A percentile compares a stretch with the other conserved stretches of the same genome.
Conservation (phyloP, 352 stramenopile genomes). For the Phytophthora pseudosyringae region DNA sequence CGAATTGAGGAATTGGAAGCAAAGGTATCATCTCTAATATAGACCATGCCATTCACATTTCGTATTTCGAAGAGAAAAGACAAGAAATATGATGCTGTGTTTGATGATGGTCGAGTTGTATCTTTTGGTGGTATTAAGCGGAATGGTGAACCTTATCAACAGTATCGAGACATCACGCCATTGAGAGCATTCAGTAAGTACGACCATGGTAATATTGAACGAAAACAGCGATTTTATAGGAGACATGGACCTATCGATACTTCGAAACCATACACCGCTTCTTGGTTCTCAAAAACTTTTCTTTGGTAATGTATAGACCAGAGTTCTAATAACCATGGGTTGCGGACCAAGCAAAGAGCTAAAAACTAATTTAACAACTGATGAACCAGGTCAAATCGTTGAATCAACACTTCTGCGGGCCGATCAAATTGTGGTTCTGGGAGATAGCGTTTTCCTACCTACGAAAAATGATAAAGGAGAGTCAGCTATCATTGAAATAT, state of each 20-base stretch:
- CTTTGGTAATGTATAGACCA: conserved; percentile 19
- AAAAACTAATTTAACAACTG: conserved; percentile 17
- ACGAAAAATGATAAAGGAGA: conserved; percentile 9
- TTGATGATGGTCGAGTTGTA: conserved; percentile 8
- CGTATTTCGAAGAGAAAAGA: conserved; percentile 5
- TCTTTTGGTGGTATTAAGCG: conserved; percentile 7
- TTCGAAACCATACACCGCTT: conserved; percentile 14
- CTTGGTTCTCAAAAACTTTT: conserved; percentile 8
- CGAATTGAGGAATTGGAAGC: conserved; percentile 5
- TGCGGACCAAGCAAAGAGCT: conserved; percentile 21
- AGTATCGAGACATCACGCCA: no score
- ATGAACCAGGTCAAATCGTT: conserved; percentile 12
- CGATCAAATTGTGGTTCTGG: conserved; percentile 12
- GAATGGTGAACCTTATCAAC: no score
- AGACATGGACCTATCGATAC: conserved; percentile 7
- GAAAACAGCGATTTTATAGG: conserved; percentile 1
- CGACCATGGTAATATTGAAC: conserved; percentile 8
- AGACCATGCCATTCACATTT: conserved; percentile 11
- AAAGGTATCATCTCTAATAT: conserved; percentile 14
- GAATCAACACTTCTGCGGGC: conserved; percentile 1
- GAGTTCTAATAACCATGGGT: conserved; percentile 18
- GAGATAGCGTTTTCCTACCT: conserved; percentile 13
- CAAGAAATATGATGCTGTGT: conserved; percentile 10
- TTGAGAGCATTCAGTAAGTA: conserved; percentile 8
- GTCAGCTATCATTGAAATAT: conserved; percentile 20